phyloP scores from a whole-genome alignment of 2,329 filamentous ascomycete genomes.

The Helotiales sp. region DNA sequence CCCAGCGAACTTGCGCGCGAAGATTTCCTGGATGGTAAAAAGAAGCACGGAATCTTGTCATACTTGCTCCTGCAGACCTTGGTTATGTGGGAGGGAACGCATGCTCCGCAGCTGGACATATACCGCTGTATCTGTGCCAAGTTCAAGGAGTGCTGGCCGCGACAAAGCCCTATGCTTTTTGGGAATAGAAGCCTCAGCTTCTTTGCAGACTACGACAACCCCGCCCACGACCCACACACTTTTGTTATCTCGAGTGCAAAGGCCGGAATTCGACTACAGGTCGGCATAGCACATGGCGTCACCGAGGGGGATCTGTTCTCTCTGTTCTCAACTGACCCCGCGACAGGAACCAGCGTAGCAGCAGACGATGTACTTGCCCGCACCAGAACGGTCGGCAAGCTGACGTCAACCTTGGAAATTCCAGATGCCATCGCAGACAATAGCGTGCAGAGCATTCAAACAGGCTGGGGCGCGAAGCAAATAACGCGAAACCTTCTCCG shows the following conservation, averaged over 20 bases:
- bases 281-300: constrained; percentile 5
- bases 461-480: constrained; percentile 4
- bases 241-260: not conserved
- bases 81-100: not conserved
- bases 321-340: not conserved
- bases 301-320: not conserved
- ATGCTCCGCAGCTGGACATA: not conserved
- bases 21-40: not conserved
- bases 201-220: not conserved
- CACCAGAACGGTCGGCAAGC: not conserved
- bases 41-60: constrained; percentile 5
- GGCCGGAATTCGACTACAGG: not conserved
- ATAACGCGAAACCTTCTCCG: not conserved
- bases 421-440: not conserved
- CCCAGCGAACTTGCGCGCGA: constrained; percentile 1
- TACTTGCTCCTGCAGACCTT: constrained; percentile 1
- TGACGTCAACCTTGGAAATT: not conserved
- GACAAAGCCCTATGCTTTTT: constrained; percentile 9
- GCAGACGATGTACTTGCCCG: not conserved
- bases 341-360: not conserved
- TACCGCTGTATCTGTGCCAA: not conserved
- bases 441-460: not conserved
- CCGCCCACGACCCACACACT: not conserved
- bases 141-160: not conserved
- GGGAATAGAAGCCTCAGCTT: constrained; percentile 3